Evolutionary conservation across 1,284 basidiomycete species (phyloP), one percentile per base, ranked within the genome.

Genomic region (Laetiporus sulphureus): DNA sequence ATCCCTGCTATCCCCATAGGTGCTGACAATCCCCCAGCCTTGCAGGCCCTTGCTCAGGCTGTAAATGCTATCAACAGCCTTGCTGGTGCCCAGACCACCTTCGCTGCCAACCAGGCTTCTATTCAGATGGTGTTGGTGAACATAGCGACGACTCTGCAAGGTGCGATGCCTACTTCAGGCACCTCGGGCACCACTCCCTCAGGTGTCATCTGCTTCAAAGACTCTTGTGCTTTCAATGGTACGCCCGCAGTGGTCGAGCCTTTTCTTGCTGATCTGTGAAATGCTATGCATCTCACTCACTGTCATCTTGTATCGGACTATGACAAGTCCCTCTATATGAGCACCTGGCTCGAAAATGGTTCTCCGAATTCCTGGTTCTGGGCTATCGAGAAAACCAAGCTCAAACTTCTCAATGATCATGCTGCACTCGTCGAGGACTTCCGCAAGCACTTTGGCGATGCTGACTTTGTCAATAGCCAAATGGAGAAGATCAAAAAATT

Each of bases 41-140:
- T 47, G 83, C 95, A 77, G 75, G 86, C 54, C 79, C 83, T 42
- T 98, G 90, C 71, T 93, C n/a, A 91, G 58, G 86, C 87, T 29
- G 68, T 81, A 12, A 92, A 92, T 13, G 89, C 91, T 6, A 70
- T 75, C n/a, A 95, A 99, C 60, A 91, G 94, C 44, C 81, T 98
- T 44, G 69, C 81, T 23, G 85, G 90, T 49, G 95, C 96, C 2
- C 92, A 94, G 59, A 76, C 75, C 7, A 93, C 99, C 60, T 73
- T 99, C 23, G 85, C 86, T 48, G n/a, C n/a, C n/a, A n/a, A n/a
- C n/a, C n/a, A n/a, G n/a, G n/a, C n/a, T n/a, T n/a, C n/a, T n/a
- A n/a, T n/a, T n/a, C n/a, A n/a, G n/a, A n/a, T n/a, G n/a, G n/a
- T n/a, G n/a, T n/a, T n/a, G n/a, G n/a, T n/a, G n/a, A n/a, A n/a